Evolutionary conservation across 2,329 filamentous ascomycete genomes (phyloP), one percentile per base, ranked within the genome.

Genomic region (Lithohypha guttulata): DNA sequence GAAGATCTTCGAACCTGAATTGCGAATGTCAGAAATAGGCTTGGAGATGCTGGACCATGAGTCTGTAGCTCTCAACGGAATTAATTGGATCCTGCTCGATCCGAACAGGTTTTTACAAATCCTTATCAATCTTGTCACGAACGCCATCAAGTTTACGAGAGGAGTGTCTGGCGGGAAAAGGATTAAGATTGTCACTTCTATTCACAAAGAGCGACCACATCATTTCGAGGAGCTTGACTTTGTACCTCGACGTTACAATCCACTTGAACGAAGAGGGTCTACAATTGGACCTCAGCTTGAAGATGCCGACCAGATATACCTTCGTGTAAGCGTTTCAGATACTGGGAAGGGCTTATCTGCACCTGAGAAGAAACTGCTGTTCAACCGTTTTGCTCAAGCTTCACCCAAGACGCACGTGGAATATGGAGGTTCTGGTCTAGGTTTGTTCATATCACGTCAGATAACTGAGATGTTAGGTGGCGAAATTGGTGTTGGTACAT

Each of bases 401-500:
- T 82, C 75, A 11, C 78, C 80, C 1, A 73, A 74, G 34, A 86
- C 81, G 1, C 81, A 85, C 47, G 75, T 84, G 7, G 75, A 84
- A 50, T 86, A 87, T 48, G 83, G 83, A 17, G 83, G 83, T 0
- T 82, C 77, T 0, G 83, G 83, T 0, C 67, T 89, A 1, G 83
- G 83, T 0, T 64, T 89, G 0, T 87, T 86, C 57, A 86, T 89
- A 48, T 82, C 77, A 27, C 71, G 81, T 15, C 74, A 82, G 39
- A 67, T 89, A 11, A 83, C 81, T 0, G 82, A 89, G 54, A 63
- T 87, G 10, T 81, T 86, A 54, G 81, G 81, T n/a, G 83, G 83
- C 2, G 77, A 83, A 44, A 86, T 89, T 29, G 82, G 82, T 2
- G 78, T 87, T 0, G 64, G 65, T 13, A 70, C 67, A 3, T 64